These are phyloP conservation scores for Sporisorium exsertum DNA, from an alignment of 1,284 basidiomycete species.

Conservation along the genomic window DNA sequence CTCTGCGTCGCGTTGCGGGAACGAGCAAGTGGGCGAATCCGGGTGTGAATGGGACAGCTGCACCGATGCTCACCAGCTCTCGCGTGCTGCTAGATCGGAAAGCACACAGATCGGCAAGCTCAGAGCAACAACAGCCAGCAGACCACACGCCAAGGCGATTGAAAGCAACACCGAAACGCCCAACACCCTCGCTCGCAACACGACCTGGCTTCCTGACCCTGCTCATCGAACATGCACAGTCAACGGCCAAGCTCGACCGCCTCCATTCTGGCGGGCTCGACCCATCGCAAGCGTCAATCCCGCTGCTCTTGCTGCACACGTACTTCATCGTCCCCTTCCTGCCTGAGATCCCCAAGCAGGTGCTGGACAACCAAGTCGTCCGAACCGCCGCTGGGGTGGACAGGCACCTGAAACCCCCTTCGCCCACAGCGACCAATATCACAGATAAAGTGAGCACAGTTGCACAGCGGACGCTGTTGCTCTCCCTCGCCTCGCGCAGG, in stretches of 20 bases:
- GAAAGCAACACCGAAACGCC: neutral
- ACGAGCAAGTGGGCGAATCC: neutral
- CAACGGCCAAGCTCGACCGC: constrained; percentile 29
- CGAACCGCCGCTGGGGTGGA: constrained; percentile 34
- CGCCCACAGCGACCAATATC: constrained; percentile 1
- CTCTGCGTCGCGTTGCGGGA: constrained; percentile 15
- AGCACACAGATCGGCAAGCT: neutral
- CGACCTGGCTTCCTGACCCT: constrained; percentile 54
- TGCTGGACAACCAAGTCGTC: constrained; percentile 32
- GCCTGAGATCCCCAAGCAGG: constrained; percentile 39
- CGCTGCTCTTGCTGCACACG: constrained; percentile 55
- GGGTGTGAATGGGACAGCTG: constrained; percentile 11
- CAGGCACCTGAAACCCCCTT: constrained; percentile 19
- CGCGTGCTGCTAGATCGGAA: constrained; percentile 16
- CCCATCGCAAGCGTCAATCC: constrained; percentile 40
- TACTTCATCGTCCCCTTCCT: constrained; percentile 62
- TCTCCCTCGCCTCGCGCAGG: constrained; percentile 37
- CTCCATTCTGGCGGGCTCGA: constrained; percentile 22
- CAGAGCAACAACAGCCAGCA: neutral
- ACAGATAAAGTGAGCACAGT: constrained; percentile 29
- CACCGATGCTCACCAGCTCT: constrained; percentile 30
- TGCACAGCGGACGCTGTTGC: constrained; percentile 35
- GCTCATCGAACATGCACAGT: constrained; percentile 56
- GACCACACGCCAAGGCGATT: neutral
- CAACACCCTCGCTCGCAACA: constrained; percentile 36